These are phyloP conservation scores for Phaeosphaeria sp. DNA, from an alignment of 2,329 filamentous ascomycete species.

Conservation along the genomic window DNA sequence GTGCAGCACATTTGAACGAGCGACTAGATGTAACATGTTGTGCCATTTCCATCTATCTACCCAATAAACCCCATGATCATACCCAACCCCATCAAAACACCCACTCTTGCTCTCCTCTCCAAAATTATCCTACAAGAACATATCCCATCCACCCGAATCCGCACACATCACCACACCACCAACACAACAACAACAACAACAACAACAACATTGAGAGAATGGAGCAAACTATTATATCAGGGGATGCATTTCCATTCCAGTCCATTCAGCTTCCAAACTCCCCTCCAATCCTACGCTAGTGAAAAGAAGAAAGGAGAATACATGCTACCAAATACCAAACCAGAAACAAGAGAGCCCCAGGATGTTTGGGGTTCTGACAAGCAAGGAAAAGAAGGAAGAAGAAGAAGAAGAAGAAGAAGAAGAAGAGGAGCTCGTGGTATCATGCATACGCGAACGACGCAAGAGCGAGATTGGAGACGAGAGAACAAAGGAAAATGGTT, in stretches of 20 bases:
- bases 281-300: too few species aligned
- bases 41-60: conserved; percentile 2
- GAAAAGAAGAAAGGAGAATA: neutral
- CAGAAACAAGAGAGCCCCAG: too few species aligned
- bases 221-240: too few species aligned
- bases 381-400: neutral
- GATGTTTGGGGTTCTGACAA: neutral
- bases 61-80: neutral
- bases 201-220: neutral
- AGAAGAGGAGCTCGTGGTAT: conserved; percentile 2
- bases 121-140: neutral
- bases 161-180: neutral
- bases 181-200: neutral
- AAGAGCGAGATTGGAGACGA: neutral
- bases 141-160: too few species aligned
- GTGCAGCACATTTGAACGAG: neutral
- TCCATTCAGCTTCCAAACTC: too few species aligned
- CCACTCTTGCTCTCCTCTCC: neutral
- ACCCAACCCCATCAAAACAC: neutral
- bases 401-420: neutral
- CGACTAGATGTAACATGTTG: neutral
- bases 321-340: neutral
- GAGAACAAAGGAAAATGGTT: neutral
- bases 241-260: too few species aligned
- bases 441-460: conserved; percentile 1